A percentile compares a stretch with the other conserved stretches of the same genome.
Conservation (phyloP, 2,329 filamentous ascomycete species). For the Drechslera avenae region DNA sequence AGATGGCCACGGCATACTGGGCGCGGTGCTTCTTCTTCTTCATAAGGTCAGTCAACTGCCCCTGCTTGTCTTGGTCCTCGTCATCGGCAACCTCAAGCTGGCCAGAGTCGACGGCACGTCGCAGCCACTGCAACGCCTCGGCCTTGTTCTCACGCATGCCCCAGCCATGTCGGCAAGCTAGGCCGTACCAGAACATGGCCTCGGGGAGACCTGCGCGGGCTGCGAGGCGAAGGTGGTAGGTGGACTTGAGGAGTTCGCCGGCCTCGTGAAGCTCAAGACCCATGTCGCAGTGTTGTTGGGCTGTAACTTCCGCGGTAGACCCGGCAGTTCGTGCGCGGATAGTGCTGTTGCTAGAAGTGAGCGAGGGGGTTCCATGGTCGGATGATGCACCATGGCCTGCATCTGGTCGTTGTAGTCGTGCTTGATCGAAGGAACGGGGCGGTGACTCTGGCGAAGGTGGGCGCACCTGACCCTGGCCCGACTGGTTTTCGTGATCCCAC, state of each 20-base stretch:
- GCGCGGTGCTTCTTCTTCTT: constrained; percentile 85
- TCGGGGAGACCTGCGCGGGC: constrained; percentile 85
- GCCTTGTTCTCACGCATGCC: constrained; percentile 91
- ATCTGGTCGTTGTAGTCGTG: constrained; percentile 24
- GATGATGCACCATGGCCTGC: constrained; percentile 23
- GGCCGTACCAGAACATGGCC: constrained; percentile 92
- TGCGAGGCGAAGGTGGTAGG: constrained; percentile 90
- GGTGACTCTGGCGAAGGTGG: constrained; percentile 49
- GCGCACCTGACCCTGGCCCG: constrained; percentile 39
- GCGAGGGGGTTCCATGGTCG: constrained; percentile 39
- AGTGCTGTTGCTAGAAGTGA: constrained; percentile 52
- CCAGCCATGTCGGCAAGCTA: constrained; percentile 96
- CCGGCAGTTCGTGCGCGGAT: constrained; percentile 52
- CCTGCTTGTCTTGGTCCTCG: constrained; percentile 66
- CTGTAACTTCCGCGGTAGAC: constrained; percentile 66
- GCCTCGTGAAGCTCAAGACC: constrained; percentile 89
- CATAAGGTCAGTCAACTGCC: constrained; percentile 66
- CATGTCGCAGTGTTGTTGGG: constrained; percentile 88
- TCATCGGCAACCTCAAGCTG: constrained; percentile 83
- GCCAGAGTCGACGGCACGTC: constrained; percentile 85
- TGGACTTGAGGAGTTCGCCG: constrained; percentile 88
- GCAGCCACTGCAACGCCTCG: constrained; percentile 90
- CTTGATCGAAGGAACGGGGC: constrained; percentile 43
- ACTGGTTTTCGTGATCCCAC: constrained; percentile 61
- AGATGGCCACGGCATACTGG: constrained; percentile 93